Base-by-base conservation (phyloP, 108 stramenopile species). In the Nitzschia putrida region DNA sequence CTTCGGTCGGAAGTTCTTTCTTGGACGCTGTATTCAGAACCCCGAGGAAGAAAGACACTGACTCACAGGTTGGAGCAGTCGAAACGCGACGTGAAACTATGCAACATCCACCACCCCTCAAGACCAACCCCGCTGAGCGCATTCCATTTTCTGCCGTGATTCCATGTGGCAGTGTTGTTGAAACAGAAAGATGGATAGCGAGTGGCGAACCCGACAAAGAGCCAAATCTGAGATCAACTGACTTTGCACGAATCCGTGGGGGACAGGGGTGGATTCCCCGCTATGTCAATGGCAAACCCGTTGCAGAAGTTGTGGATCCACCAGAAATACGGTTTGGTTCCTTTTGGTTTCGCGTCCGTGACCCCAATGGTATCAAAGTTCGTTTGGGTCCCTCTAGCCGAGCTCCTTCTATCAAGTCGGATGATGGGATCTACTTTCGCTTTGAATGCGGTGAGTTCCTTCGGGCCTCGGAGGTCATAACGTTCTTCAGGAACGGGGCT, bases 391-490 rank as follows among this genome's bases (percentile, higher is more conserved):
- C 93, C 43, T 94, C 90, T 11, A 63, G 66, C 22, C 69, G 78
- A 43, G 88, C 93, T 2, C 79, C 85, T 12, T 69, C 82, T 11
- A 91, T 94, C 51, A 81, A 78, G 65, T 87, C 88, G 6, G 79
- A 87, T 10, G 76, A 82, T 54, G 93, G 86, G 22, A 72, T 75
- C 21, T 78, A 81, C 57, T 90, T 94, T 66, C 84, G 90, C 1
- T 94, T 94, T 71, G 93, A 94, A 78, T 94, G 93, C 60, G 93
- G 93, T 0, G 93, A 94, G 71, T 94, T 81, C 69, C 80, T 94
- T 37, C 66, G 93, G 26, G 88, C 93, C 22, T 94, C 88, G 0
- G 93, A 94, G 70, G 69, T 94, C 20, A 51, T 89, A 14, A 94
- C 88, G 4, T 66, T 89, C 10, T 88, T 77, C 63, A 29, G 51